phyloP scores from a whole-genome alignment of 2,329 filamentous ascomycete species.

The Colletotrichum agaves region DNA sequence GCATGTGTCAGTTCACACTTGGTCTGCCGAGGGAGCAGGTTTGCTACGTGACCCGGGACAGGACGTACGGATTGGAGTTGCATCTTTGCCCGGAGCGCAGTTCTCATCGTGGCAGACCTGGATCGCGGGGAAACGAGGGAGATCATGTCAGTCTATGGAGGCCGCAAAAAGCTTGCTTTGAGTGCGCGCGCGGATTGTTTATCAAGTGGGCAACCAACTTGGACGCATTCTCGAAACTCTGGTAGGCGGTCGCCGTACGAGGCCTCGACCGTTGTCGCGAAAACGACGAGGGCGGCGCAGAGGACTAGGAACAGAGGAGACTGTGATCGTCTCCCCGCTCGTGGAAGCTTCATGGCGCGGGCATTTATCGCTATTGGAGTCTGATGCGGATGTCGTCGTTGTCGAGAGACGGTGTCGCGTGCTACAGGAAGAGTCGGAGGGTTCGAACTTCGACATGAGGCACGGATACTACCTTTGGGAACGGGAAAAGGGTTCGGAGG shows the following conservation, averaged over 20 bases:
- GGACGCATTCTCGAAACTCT: conserved; percentile 87
- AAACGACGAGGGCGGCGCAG: conserved; percentile 50
- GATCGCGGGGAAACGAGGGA: conserved; percentile 12
- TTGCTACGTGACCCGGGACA: conserved; percentile 15
- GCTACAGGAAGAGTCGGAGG: not conserved
- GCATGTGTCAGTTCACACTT: conserved; percentile 21
- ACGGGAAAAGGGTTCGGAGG: conserved; percentile 31
- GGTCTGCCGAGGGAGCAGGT: not conserved
- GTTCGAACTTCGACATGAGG: not conserved
- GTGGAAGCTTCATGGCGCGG: conserved; percentile 30
- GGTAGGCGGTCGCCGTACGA: conserved; percentile 87
- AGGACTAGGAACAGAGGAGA: conserved; percentile 42
- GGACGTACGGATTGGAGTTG: conserved; percentile 75
- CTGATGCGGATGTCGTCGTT: not conserved
- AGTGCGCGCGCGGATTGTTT: conserved; percentile 22
- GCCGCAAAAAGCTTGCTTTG: not conserved
- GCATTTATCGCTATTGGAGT: conserved; percentile 26
- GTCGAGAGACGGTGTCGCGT: not conserved
- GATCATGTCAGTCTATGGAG: conserved; percentile 17
- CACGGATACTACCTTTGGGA: not conserved
- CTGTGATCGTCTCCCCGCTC: conserved; percentile 33
- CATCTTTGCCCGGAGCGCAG: conserved; percentile 71
- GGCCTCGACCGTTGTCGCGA: conserved; percentile 65
- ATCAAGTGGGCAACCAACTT: conserved; percentile 64
- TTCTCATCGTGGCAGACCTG: conserved; percentile 86